Evolutionary conservation across 352 stramenopile genomes (phyloP), one percentile per base, ranked within the genome.

Genomic region (Globisporangium emineosum): DNA sequence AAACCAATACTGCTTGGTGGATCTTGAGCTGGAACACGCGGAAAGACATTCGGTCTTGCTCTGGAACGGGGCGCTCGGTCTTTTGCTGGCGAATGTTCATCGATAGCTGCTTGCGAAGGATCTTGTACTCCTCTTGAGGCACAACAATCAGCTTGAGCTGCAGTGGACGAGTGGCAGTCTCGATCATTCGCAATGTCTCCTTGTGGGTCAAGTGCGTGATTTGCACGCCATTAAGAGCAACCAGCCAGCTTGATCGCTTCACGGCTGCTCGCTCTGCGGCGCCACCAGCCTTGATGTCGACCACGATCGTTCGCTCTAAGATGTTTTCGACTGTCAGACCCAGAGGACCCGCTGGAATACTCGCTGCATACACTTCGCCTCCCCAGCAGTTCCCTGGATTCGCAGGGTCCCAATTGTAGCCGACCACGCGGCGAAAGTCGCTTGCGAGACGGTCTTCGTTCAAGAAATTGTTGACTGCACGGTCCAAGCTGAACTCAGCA

Each of bases 281-380:
- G 21, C 85, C 85, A 30, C 79, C 80, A 37, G 84, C 74, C 73
- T 94, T 96, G 62, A 96, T 94, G 45, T 94, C 86, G 21, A 96
- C 88, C 37, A 96, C 83, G 47, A 96, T 92, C 23, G 88, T 96
- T 57, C 88, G 78, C 75, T 81, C 56, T 10, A 69, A 12, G 10
- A 94, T 92, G 37, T 96, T 96, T 61, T 96, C 88, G n/a, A 96
- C 88, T 0, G 88, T 96, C 27, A 96, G 75, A 21, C 88, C 88
- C 32, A 96, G 72, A 1, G 88, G 84, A 1, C 88, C 88, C 1
- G 85, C 73, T n/a, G 88, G 88, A 64, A 96, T 92, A 5, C 75
- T 86, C 13, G 83, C 86, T 9, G 71, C 55, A 49, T 96, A 96
- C 15, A 79, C 69, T 5, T 79, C 78, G 15, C 63, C 75, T 29